Base-by-base conservation (phyloP, 2,329 filamentous ascomycete genomes). In the Fusarium tupiense region DNA sequence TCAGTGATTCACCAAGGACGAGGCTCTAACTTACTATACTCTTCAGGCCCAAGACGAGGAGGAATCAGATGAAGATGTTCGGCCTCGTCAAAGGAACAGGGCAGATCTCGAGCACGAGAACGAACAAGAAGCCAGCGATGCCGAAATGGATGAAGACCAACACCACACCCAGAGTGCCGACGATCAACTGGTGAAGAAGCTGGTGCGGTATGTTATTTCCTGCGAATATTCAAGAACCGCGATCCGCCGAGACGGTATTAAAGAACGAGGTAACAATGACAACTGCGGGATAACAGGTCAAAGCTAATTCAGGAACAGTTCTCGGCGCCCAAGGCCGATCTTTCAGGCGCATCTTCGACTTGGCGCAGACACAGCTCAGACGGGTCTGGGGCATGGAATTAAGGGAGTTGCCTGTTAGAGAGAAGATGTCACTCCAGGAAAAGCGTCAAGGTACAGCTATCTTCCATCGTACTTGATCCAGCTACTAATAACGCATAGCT, bases 311-410 rank as follows among this genome's bases (percentile, higher is more conserved):
- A 31, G 17, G 20, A 5, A 6, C 33, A 91, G 94, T 97, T 2
- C 89, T 98, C 16, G 93, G 93, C 24, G 88, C 91, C 52, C 88
- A 91, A 14, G 85, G 90, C 12, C 87, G 92, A 38, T 86, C 91
- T 41, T 98, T 98, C 81, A 95, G 91, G 80, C 82, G 84, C 19
- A 90, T 98, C 8, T 98, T 98, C 78, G 89, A 89, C 1, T 86
- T 89, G 46, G 94, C 96, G 47, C 96, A 99, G 81, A 83, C 85
- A 40, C 89, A 93, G 74, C 85, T 99, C 43, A 86, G 88, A 54
- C 84, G 85, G 5, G 88, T 91, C 3, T 98, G 98, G 83, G 96
- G 96, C n/a, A 98, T 98, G 95, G 89, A 95, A 81, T 89, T 99
- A 87, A 87, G 90, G 8, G 95, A 98, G 83, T 86, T 98, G 57